Evolutionary conservation across 78 protist species (phyloP), one percentile per base, ranked within the genome.

Genomic region (Guillardia theta): DNA sequence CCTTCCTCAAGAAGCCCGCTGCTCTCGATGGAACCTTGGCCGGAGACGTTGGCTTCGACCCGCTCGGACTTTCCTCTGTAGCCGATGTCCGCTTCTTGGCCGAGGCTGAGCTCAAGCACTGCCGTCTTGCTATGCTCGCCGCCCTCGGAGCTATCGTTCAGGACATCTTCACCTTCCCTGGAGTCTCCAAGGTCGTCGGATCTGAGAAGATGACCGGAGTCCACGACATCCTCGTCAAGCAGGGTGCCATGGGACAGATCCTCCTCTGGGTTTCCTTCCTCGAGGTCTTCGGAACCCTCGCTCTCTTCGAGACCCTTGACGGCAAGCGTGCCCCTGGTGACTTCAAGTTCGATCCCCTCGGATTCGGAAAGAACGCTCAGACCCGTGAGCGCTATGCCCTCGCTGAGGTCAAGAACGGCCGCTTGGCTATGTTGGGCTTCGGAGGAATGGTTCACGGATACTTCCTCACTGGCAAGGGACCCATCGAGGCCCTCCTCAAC

Each of bases 11-110:
- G 90, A 45, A 46, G 90, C 88, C 88, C 43, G 39, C 87, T 4
- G 64, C 58, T 12, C 94, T 93, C 21, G 94, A 70, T 36, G 53
- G 47, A 36, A 45, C 90, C 30, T 47, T 93, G 94, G 45, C 48
- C 3, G 94, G 94, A 18, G 53, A 93, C 54, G 48, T 15, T 0
- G 94, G 94, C 45, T 93, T 93, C 36, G 94, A 93, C 64, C 94
- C 94, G 46, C 94, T 93, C 44, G 94, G 94, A 58, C 5, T 93
- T 48, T 45, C 94, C 30, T 37, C 50, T 18, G 18, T 78, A 10
- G 90, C 48, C 24, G 48, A 78, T 30, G 24, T 78, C 50, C 10
- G 24, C 41, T 78, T 78, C 90, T 48, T 78, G 37, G 37, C 0
- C 0, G 90, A 78, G 90, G 1, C 90, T 6, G 90, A 78, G 90